Base-by-base conservation (phyloP, 163 green algal genomes). In the Scenedesmus sp. region DNA sequence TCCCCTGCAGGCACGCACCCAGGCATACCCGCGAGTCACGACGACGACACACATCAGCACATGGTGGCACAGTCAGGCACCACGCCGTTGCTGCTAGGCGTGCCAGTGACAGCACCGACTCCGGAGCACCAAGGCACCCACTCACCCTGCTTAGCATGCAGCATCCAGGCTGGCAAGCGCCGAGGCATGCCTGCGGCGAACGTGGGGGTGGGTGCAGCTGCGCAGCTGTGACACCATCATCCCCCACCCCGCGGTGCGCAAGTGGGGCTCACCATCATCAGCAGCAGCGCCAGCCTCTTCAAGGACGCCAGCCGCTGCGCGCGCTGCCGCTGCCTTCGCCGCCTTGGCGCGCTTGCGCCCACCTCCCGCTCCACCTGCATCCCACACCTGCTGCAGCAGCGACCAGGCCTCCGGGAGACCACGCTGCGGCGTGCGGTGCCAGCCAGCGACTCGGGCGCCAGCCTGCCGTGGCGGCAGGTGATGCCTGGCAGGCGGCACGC, bases 381-480 rank as follows among this genome's bases (percentile, higher is more conserved):
- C 0, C 94, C 95, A 97, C 56, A 85, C 80, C 82, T 85, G 72
- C n/a, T 84, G 73, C 59, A 97, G 85, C 80, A 93, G 93, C 6
- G 61, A 43, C 92, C 93, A 97, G n/a, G 95, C 92, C 13, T 88
- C 40, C 4, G 44, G 1, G 93, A 87, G 7, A 97, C 81, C 22
- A 84, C 89, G 6, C 88, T 72, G 24, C 94, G 91, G 79, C 89
- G 93, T 16, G 92, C 90, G 26, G 84, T 65, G 13, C 46, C 49
- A 46, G 87, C 90, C 2, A 59, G 70, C 30, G 44, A 24, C 84
- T 95, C 94, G 10, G 95, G 95, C 18, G 94, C 56, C 76, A 97
- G 92, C 22, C 33, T 24, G n/a, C 95, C 94, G 88, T 97, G 95
- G 49, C 87, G 91, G 90, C 95, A 97, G 46, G 90, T 92, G 91